Conservation (phyloP, 225 moss, liverwort and hornwort genomes). For the Asterella californica region DNA sequence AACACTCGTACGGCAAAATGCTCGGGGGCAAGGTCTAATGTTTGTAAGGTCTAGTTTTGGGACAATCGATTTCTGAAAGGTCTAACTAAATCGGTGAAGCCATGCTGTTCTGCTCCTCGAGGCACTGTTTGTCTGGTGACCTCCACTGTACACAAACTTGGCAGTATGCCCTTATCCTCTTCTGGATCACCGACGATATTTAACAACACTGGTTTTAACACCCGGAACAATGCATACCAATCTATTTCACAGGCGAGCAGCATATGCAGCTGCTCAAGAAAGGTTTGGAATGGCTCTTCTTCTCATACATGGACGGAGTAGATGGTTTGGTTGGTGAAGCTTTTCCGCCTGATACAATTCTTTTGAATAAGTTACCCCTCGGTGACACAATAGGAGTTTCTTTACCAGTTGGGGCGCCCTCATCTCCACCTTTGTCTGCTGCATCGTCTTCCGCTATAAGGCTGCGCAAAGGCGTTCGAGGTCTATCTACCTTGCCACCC, state of each 20-base stretch:
- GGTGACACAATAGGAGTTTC: slow-evolving; percentile 35
- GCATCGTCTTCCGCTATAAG: slow-evolving; percentile 49
- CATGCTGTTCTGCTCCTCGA: slow-evolving; percentile 13
- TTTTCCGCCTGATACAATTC: slow-evolving; percentile 48
- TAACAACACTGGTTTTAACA: not conserved
- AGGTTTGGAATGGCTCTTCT: slow-evolving; percentile 35
- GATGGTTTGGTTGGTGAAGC: slow-evolving; percentile 35
- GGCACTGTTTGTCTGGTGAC: not conserved
- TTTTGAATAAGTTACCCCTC: slow-evolving; percentile 40
- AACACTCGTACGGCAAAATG: slow-evolving; percentile 13
- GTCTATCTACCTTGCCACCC: slow-evolving; percentile 41
- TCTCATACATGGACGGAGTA: slow-evolving; percentile 32
- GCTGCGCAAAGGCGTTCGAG: slow-evolving; percentile 50
- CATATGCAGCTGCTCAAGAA: slow-evolving; percentile 49
- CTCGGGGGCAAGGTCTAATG: slow-evolving; percentile 3
- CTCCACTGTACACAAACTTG: slow-evolving; percentile 21
- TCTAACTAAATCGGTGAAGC: slow-evolving; percentile 20
- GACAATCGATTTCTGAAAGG: slow-evolving; percentile 15
- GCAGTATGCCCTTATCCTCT: slow-evolving; percentile 1
- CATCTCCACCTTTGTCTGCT: slow-evolving; percentile 37
- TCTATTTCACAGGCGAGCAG: slow-evolving; percentile 47
- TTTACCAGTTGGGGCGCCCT: slow-evolving; percentile 9
- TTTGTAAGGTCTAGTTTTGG: slow-evolving; percentile 5
- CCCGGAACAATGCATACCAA: not conserved
- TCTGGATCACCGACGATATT: slow-evolving; percentile 19